A percentile compares a stretch with the other conserved stretches of the same genome.
Conservation (phyloP, 179 eudicot species). For the Patellifolia procumbens region DNA sequence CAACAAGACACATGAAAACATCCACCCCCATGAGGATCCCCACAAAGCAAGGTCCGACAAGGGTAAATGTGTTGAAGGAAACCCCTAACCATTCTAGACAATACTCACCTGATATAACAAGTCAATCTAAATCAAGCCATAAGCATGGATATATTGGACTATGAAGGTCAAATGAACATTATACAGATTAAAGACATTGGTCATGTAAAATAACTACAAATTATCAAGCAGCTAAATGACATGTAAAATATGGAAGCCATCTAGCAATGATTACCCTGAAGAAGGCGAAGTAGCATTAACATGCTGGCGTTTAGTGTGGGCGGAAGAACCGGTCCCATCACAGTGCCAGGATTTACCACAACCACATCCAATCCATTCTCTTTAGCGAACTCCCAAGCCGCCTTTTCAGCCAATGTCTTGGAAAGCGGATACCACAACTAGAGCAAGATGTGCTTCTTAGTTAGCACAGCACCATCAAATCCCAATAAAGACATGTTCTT, state of each 20-base stretch:
- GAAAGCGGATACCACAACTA: slow-evolving; percentile 94
- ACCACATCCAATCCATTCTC: slow-evolving; percentile 76
- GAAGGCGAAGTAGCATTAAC: slow-evolving; percentile 72
- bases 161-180: not conserved
- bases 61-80: not conserved
- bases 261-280: slow-evolving; percentile 57
- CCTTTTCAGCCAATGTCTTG: slow-evolving; percentile 79
- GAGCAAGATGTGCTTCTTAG: slow-evolving; percentile 18
- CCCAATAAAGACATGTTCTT: not conserved
- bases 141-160: not conserved
- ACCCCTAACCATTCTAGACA: not conserved
- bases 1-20: not conserved
- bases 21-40: not conserved
- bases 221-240: not conserved
- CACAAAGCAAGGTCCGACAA: not conserved
- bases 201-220: too few relatives aligned
- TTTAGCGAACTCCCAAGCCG: slow-evolving; percentile 83
- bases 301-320: slow-evolving; percentile 89
- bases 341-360: slow-evolving; percentile 86
- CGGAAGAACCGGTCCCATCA: slow-evolving; percentile 79
- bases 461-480: slow-evolving; percentile 2
- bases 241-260: not conserved
- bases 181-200: too few relatives aligned
- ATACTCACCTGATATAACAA: not conserved
- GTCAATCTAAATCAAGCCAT: not conserved